Evolutionary conservation across 331 rosid genomes (phyloP).

Genomic region (Ulmus americana): DNA sequence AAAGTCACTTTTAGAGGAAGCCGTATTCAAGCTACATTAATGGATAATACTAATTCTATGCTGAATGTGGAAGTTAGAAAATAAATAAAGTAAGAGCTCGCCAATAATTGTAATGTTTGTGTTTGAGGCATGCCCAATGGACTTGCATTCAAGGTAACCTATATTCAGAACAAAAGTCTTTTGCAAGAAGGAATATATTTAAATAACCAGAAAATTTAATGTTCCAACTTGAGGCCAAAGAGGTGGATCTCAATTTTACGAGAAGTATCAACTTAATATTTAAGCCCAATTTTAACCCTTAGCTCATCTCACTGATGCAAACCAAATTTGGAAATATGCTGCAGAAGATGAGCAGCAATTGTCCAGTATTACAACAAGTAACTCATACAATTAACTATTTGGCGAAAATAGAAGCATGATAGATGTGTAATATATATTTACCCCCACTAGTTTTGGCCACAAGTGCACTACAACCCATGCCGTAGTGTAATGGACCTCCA

Average conservation of each 20-base stretch:
- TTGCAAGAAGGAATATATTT: conserved; percentile 25
- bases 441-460: conserved; percentile 57
- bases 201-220: not conserved
- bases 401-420: not conserved
- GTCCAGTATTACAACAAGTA: not conserved
- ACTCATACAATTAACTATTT: no score
- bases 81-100: conserved; percentile 22
- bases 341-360: not conserved
- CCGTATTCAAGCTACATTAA: conserved; percentile 10
- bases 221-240: not conserved
- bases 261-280: not conserved
- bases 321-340: not conserved
- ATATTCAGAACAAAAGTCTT: conserved; percentile 30
- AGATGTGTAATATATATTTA: conserved; percentile 24
- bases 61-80: conserved; percentile 11
- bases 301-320: not conserved
- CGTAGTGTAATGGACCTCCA: conserved; percentile 81
- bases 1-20: conserved; percentile 10
- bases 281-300: not conserved
- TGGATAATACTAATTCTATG: conserved; percentile 14
- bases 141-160: conserved; percentile 73
- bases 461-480: conserved; percentile 81
- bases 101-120: conserved; percentile 55
- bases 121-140: conserved; percentile 54
- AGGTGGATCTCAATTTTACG: not conserved